Percentiles rank a stretch among this genome's conserved stretches.
Evolutionary conservation across 192 early-diverging fungal genomes (phyloP).

Genomic region (Gaertneriomyces semiglobifer): DNA sequence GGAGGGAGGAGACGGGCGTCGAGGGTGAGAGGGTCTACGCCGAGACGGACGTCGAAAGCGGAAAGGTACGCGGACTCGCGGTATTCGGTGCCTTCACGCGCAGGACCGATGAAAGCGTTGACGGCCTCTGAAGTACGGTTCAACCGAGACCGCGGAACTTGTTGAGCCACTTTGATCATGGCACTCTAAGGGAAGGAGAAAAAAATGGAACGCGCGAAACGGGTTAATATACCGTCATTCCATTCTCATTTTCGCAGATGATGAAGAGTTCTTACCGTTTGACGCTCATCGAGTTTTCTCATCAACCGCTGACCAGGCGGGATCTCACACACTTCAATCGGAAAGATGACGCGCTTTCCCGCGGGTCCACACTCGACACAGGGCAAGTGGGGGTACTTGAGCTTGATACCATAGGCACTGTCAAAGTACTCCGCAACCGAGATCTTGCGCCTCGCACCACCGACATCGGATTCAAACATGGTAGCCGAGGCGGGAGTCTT

Average conservation of each 20-base stretch:
- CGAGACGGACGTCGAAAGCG: conserved; percentile 51
- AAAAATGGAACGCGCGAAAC: conserved; percentile 1
- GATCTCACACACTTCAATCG: conserved; percentile 82
- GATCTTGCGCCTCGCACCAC: conserved; percentile 35
- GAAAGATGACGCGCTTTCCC: conserved; percentile 54
- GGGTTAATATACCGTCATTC: neutral
- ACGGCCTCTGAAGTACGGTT: conserved; percentile 23
- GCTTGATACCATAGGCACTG: conserved; percentile 57
- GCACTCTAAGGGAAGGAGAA: conserved; percentile 4
- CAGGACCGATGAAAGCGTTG: conserved; percentile 14
- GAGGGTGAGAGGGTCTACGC: conserved; percentile 19
- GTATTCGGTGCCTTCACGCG: conserved; percentile 35
- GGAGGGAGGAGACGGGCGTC: conserved; percentile 62
- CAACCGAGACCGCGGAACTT: conserved; percentile 30
- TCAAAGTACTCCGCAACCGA: conserved; percentile 70
- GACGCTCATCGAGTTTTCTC: conserved; percentile 74
- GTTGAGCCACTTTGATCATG: conserved; percentile 38
- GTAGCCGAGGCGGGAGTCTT: conserved; percentile 50
- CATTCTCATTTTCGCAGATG: neutral
- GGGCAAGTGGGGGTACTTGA: conserved; percentile 73
- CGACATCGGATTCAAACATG: conserved; percentile 21
- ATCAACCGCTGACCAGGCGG: conserved; percentile 68
- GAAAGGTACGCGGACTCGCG: conserved; percentile 58
- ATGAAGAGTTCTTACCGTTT: conserved; percentile 34
- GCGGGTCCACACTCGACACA: conserved; percentile 49